phyloP scores from a whole-genome alignment of 2,329 filamentous ascomycete genomes.

The Xylaria sp. region DNA sequence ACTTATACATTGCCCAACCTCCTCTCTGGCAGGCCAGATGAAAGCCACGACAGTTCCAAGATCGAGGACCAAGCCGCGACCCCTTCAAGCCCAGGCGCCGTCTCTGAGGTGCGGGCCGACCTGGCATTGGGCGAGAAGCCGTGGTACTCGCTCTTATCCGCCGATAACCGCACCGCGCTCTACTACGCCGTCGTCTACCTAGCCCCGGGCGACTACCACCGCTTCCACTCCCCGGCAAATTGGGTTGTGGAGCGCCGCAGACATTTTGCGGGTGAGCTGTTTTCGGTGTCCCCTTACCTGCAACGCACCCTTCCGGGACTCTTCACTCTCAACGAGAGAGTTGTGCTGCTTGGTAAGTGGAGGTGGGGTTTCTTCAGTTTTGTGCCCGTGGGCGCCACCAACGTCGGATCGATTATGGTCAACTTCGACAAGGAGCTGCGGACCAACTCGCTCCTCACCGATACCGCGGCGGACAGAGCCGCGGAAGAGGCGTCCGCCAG shows the following conservation, averaged over 20 bases:
- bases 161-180: constrained; percentile 68
- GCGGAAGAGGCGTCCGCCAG: constrained; percentile 75
- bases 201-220: constrained; percentile 96
- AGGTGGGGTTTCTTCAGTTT: constrained; percentile 97
- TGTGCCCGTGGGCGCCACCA: constrained; percentile 93
- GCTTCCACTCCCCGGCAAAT: constrained; percentile 91
- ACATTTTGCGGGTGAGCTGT: constrained; percentile 97
- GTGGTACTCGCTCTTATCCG: constrained; percentile 70
- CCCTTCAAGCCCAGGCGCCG: constrained; percentile 66
- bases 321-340: constrained; percentile 95
- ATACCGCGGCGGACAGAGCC: constrained; percentile 86
- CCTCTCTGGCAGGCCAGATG: constrained; percentile 69
- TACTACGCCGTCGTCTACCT: constrained; percentile 97
- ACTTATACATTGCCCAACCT: constrained; percentile 89
- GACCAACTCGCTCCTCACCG: constrained; percentile 88
- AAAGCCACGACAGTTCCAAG: constrained; percentile 44
- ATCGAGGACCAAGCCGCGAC: constrained; percentile 74
- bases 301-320: constrained; percentile 90
- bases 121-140: constrained; percentile 71
- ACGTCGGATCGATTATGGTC: constrained; percentile 94
- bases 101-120: constrained; percentile 82
- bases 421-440: constrained; percentile 96
- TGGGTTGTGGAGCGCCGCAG: constrained; percentile 94
- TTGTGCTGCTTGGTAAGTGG: constrained; percentile 92
- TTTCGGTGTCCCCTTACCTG: constrained; percentile 91